Base-by-base conservation (phyloP, 768 basidiomycete genomes). In the Macrocybe gigantea region DNA sequence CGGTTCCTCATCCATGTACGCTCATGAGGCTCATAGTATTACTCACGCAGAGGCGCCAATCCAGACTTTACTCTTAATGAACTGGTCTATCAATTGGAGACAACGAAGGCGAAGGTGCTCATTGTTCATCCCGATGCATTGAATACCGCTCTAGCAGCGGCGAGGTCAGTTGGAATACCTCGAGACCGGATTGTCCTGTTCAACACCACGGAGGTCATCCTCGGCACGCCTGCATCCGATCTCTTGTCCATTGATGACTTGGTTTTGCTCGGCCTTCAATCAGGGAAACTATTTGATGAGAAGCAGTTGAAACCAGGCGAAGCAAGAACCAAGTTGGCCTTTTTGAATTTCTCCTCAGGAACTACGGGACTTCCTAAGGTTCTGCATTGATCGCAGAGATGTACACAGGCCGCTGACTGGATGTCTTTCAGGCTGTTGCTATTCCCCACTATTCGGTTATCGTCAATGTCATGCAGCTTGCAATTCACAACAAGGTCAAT, bases 331-430 rank as follows among this genome's bases (percentile, higher is more conserved):
- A 88, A 85, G 58, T 58, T 87, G 9, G 86, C 87, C 0, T 78
- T 87, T 51, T 63, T 87, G 32, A 80, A 73, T 57, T 88, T 88
- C 58, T 87, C 85, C 0, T 86, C 84, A 14, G 77, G 77, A 48
- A 89, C 86, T 0, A 89, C 87, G 1, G 86, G 87, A 1, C 77
- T 69, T 50, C 86, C 87, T 0, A 85, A 88, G 77, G 82, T 80
- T 37, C 15, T 33, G 42, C 11, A 14, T 15, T 33, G 13, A 22
- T 22, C 22, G 22, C 22, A 4, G 22, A 22, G 22, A 22, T 4
- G 4, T 4, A 4, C 22, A 22, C 4, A 4, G 29, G 5, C 7
- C 12, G 22, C 42, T 44, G 7, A 44, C 7, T 1, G 32, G 22
- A 13, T 33, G 10, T 22, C 41, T n/a, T 30, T 38, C 39, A 80